Conservation (phyloP, 768 basidiomycete genomes). For the Phaeotremella skinneri region DNA sequence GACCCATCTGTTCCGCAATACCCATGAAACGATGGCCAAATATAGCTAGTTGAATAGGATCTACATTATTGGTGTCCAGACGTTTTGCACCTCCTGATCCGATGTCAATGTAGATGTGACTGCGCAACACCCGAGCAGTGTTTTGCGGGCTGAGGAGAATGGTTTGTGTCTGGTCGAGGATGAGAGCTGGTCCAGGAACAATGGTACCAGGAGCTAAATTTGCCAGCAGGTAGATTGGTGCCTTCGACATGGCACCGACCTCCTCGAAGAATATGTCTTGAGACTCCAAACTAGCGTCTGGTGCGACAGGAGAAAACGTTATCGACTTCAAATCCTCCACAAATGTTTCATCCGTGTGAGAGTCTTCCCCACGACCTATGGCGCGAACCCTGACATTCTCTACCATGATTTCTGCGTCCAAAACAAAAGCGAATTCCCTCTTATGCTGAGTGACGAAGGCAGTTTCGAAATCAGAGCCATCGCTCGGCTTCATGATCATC, state of each 20-base stretch:
- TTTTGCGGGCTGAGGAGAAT: conserved; percentile 70
- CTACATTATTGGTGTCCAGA: neutral
- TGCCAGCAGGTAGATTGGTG: conserved; percentile 19
- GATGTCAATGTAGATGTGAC: conserved; percentile 18
- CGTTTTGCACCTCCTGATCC: neutral
- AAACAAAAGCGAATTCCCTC: conserved; percentile 25
- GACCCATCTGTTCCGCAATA: conserved; percentile 28
- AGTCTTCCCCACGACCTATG: no score
- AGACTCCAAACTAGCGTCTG: conserved; percentile 16
- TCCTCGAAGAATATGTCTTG: conserved; percentile 27
- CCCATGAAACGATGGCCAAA: conserved; percentile 18
- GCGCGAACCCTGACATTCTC: conserved; percentile 52
- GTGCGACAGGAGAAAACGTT: neutral
- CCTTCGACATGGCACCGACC: conserved; percentile 8
- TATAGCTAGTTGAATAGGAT: conserved; percentile 10
- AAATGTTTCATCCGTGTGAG: no score
- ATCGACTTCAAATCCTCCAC: conserved; percentile 10
- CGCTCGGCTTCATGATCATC: neutral
- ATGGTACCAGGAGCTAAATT: conserved; percentile 20
- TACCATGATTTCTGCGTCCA: conserved; percentile 49
- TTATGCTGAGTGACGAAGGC: neutral
- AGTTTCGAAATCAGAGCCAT: neutral
- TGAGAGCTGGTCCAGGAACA: conserved; percentile 84
- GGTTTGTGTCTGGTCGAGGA: conserved; percentile 90
- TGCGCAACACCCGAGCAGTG: conserved; percentile 19